Evolutionary conservation across 371 early-diverging fungal genomes (phyloP), one percentile per base, ranked within the genome.

Genomic region (Dinochytrium kinnereticum): DNA sequence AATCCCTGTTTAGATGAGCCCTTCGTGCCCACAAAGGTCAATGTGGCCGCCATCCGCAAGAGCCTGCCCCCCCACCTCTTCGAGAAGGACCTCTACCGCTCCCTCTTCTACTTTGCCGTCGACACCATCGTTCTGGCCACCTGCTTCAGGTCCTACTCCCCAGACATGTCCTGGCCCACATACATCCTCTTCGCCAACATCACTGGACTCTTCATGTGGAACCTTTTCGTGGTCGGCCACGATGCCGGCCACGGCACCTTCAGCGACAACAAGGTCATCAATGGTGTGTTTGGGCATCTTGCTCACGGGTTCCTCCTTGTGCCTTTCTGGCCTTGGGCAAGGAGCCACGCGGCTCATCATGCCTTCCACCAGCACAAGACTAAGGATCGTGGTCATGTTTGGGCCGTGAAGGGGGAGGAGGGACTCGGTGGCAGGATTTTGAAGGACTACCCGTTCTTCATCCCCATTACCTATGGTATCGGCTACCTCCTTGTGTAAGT

Each of bases 301-400:
- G 53, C 76, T 49, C 84, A 83, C 73, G 79, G 81, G 19, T 75
- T 76, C 73, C 66, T 83, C n/a, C 70, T 81, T 36, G 81, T 83
- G 24, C 84, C 84, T 5, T 83, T 80, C 73, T 80, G 74, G 73
- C 80, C 81, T 7, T 83, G 84, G 84, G 77, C 76, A 19, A 73
- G 76, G 51, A 73, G 74, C 44, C 84, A 83, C 75, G 77, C 81
- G 7, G 71, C 74, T 28, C 82, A 81, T 78, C 79, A 81, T 64
- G 73, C 74, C 2, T 76, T 67, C 76, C 77, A 78, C 71, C 71
- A 81, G 65, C 76, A 77, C 73, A 83, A 77, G 69, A 61, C 66
- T 17, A 81, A 78, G 78, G 81, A 78, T 70, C 73, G 72, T 70
- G 69, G 70, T 39, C 81, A 78, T 68, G 51, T 50, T 13, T 79